These are phyloP conservation scores for Monosporascus sp. DNA, from an alignment of 2,329 filamentous ascomycete genomes.

Conservation along the genomic window DNA sequence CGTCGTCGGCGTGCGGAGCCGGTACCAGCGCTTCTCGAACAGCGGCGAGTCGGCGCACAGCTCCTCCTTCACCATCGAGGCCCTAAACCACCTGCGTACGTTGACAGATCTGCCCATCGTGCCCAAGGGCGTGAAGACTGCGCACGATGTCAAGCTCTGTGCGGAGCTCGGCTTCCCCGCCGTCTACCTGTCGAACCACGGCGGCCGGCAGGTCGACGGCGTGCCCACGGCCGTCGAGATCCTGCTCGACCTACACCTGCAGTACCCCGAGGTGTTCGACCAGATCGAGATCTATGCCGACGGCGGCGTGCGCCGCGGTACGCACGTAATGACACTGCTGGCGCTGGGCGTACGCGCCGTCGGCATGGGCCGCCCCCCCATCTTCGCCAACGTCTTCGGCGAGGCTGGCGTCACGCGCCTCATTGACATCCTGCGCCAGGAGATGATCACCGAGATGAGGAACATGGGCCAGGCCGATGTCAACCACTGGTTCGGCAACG, in stretches of 20 bases:
- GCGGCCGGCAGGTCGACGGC: slow-evolving; percentile 29
- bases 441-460: slow-evolving; percentile 25
- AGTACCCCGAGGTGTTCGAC: slow-evolving; percentile 25
- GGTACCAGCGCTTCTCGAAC: slow-evolving; percentile 13
- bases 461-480: slow-evolving; percentile 3
- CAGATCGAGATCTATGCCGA: slow-evolving; percentile 28
- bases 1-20: slow-evolving; percentile 15
- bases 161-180: slow-evolving; percentile 22
- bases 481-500: slow-evolving; percentile 5
- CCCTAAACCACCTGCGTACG: slow-evolving; percentile 17
- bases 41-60: not conserved
- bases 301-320: slow-evolving; percentile 29
- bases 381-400: slow-evolving; percentile 45
- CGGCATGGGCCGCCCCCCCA: slow-evolving; percentile 38
- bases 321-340: slow-evolving; percentile 29
- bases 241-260: slow-evolving; percentile 21
- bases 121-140: slow-evolving; percentile 28
- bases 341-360: slow-evolving; percentile 29
- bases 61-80: slow-evolving; percentile 20
- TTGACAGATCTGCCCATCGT: slow-evolving; percentile 23
- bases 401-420: slow-evolving; percentile 36
- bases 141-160: slow-evolving; percentile 25
- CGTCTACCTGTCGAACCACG: slow-evolving; percentile 32
- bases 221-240: slow-evolving; percentile 25
- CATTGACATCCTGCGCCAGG: slow-evolving; percentile 39